Percentiles rank a stretch among this genome's conserved stretches.
Evolutionary conservation across 1,284 basidiomycete species (phyloP).

Genomic region (Melampsora americana): DNA sequence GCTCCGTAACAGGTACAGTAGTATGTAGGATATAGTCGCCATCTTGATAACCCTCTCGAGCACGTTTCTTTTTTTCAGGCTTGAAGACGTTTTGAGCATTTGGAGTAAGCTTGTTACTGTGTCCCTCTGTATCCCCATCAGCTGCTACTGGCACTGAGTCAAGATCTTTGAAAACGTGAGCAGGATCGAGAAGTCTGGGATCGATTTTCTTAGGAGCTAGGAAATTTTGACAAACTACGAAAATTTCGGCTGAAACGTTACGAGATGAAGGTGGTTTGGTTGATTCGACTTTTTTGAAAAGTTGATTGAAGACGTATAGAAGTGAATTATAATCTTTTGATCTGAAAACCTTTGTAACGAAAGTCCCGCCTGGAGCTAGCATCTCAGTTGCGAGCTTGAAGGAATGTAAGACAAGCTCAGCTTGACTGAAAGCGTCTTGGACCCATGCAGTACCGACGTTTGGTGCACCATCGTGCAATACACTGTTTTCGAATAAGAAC

Average conservation of each 20-base stretch:
- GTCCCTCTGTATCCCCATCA: slow-evolving; percentile 44
- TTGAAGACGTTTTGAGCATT: slow-evolving; percentile 76
- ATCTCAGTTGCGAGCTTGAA: slow-evolving; percentile 96
- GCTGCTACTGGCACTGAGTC: slow-evolving; percentile 52
- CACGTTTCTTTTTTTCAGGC: slow-evolving; percentile 90
- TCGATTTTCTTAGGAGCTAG: slow-evolving; percentile 93
- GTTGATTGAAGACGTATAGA: slow-evolving; percentile 96
- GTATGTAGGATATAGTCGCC: slow-evolving; percentile 90
- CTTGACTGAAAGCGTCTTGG: slow-evolving; percentile 96
- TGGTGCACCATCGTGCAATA: slow-evolving; percentile 98
- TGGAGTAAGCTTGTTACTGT: slow-evolving; percentile 59
- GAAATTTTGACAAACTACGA: slow-evolving; percentile 96
- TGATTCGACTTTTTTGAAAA: slow-evolving; percentile 94
- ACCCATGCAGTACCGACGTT: slow-evolving; percentile 99
- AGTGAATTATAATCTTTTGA: slow-evolving; percentile 98
- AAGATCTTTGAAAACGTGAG: slow-evolving; percentile 94
- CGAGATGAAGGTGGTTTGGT: slow-evolving; percentile 98
- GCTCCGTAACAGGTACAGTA: slow-evolving; percentile 68
- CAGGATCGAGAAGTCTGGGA: slow-evolving; percentile 95
- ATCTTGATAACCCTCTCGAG: slow-evolving; percentile 92
- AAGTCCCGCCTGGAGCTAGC: slow-evolving; percentile 85
- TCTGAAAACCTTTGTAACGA: slow-evolving; percentile 98
- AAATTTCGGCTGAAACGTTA: slow-evolving; percentile 99
- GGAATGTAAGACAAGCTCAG: slow-evolving; percentile 92
- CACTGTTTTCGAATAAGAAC: slow-evolving; percentile 53